Evolutionary conservation across 108 stramenopile genomes (phyloP).

Genomic region (Nitzschia putrida): DNA sequence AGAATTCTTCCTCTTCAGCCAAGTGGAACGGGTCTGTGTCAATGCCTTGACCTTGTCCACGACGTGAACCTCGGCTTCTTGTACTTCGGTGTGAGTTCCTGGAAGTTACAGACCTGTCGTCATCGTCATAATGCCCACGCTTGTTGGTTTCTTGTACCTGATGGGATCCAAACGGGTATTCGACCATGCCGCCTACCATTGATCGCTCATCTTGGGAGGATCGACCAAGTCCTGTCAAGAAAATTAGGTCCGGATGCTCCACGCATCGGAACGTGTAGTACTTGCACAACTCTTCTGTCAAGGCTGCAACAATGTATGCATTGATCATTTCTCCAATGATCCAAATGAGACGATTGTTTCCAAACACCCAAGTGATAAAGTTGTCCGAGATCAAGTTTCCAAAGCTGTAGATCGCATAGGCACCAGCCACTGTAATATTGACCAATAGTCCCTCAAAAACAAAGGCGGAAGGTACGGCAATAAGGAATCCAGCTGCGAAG

Average conservation of each 20-base stretch:
- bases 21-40: constrained; percentile 9
- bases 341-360: constrained; percentile 62
- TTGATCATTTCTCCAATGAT: constrained; percentile 72
- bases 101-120: constrained; percentile 30
- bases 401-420: constrained; percentile 51
- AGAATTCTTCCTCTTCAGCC: constrained; percentile 36
- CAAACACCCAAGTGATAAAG: constrained; percentile 54
- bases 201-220: constrained; percentile 58
- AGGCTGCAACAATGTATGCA: constrained; percentile 82
- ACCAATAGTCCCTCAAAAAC: constrained; percentile 72
- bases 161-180: constrained; percentile 69
- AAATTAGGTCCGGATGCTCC: constrained; percentile 85
- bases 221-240: constrained; percentile 77
- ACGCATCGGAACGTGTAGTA: constrained; percentile 86
- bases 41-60: not conserved
- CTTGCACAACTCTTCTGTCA: constrained; percentile 85
- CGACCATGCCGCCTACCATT: constrained; percentile 64
- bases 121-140: constrained; percentile 28
- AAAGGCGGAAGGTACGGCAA: constrained; percentile 77
- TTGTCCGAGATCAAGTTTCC: constrained; percentile 37
- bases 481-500: constrained; percentile 81
- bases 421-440: constrained; percentile 46
- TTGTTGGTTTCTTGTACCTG: constrained; percentile 47
- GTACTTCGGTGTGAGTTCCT: constrained; percentile 32
- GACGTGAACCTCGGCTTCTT: constrained; percentile 5